phyloP scores from a whole-genome alignment of 352 stramenopile species.

The Pythium scleroteichum region DNA sequence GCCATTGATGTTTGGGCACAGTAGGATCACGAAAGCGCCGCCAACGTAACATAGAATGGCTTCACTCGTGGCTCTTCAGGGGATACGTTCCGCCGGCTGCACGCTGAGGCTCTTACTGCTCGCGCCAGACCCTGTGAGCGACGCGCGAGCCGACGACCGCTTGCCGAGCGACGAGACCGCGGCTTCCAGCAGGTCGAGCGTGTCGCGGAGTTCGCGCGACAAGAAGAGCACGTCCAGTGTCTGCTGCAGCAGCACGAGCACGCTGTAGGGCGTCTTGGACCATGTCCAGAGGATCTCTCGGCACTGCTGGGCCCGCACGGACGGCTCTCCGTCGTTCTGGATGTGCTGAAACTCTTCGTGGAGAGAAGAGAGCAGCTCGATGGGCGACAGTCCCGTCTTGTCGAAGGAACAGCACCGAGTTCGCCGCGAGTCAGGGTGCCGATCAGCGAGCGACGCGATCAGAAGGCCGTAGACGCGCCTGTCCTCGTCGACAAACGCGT shows the following conservation, averaged over 20 bases:
- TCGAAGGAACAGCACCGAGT: slow-evolving; percentile 1
- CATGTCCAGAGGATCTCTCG: slow-evolving; percentile 4
- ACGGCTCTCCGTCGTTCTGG: background rate
- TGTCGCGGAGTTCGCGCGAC: slow-evolving; percentile 14
- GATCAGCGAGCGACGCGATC: background rate
- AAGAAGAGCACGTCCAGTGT: slow-evolving; percentile 26
- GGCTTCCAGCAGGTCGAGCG: slow-evolving; percentile 24
- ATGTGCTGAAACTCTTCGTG: slow-evolving; percentile 1
- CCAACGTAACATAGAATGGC: slow-evolving; percentile 28
- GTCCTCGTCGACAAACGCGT: slow-evolving; percentile 24
- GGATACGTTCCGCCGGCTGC: slow-evolving; percentile 1
- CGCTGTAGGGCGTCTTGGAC: slow-evolving; percentile 17
- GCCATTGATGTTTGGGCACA: slow-evolving; percentile 15
- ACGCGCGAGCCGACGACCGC: slow-evolving; percentile 4
- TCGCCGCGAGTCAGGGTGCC: background rate
- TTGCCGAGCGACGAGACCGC: slow-evolving; percentile 15
- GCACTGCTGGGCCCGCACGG: background rate
- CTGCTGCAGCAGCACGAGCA: slow-evolving; percentile 27
- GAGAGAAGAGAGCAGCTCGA: slow-evolving; percentile 18
- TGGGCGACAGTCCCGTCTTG: slow-evolving; percentile 3
- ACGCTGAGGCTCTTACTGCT: slow-evolving; percentile 4
- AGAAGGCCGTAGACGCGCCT: slow-evolving; percentile 3
- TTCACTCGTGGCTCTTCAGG: slow-evolving; percentile 8
- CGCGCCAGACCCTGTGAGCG: background rate
- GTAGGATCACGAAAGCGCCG: slow-evolving; percentile 9